Conservation (phyloP, 352 stramenopile genomes). For the Saprolegnia diclina region DNA sequence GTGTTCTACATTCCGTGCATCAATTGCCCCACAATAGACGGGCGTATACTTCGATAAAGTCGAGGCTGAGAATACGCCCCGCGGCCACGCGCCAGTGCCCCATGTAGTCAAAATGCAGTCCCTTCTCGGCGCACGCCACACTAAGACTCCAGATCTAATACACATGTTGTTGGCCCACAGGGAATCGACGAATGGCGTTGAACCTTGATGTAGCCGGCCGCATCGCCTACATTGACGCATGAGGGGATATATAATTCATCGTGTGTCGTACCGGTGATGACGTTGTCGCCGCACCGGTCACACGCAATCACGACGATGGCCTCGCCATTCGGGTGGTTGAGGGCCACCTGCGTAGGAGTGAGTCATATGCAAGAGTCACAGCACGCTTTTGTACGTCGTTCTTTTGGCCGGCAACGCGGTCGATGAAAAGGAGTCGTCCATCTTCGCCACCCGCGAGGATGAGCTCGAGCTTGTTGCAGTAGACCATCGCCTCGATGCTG, state of each 20-base stretch:
- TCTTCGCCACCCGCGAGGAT: conserved; percentile 60
- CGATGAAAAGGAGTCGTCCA: conserved; percentile 57
- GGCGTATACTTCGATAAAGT: conserved; percentile 45
- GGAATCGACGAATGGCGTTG: neutral
- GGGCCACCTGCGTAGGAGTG: conserved; percentile 6
- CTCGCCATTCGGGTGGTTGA: conserved; percentile 34
- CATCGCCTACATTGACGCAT: conserved; percentile 47
- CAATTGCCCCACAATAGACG: neutral
- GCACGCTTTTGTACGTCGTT: neutral
- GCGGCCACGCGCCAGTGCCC: conserved; percentile 45
- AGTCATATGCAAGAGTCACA: conserved; percentile 38
- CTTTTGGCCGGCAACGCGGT: conserved; percentile 34
- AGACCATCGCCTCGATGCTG: conserved; percentile 63
- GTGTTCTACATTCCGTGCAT: conserved; percentile 31
- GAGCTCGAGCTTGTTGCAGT: conserved; percentile 64
- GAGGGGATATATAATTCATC: too few relatives aligned
- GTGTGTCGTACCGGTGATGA: conserved; percentile 2
- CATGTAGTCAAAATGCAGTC: conserved; percentile 48
- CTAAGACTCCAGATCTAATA: conserved; percentile 45
- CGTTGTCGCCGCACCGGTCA: conserved; percentile 35
- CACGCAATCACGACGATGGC: conserved; percentile 46
- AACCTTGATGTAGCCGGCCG: conserved; percentile 50
- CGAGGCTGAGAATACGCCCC: conserved; percentile 40
- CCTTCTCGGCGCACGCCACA: conserved; percentile 48
- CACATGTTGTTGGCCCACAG: neutral